These are phyloP conservation scores for Suillus discolor DNA, from an alignment of 768 basidiomycete species.

Conservation along the genomic window DNA sequence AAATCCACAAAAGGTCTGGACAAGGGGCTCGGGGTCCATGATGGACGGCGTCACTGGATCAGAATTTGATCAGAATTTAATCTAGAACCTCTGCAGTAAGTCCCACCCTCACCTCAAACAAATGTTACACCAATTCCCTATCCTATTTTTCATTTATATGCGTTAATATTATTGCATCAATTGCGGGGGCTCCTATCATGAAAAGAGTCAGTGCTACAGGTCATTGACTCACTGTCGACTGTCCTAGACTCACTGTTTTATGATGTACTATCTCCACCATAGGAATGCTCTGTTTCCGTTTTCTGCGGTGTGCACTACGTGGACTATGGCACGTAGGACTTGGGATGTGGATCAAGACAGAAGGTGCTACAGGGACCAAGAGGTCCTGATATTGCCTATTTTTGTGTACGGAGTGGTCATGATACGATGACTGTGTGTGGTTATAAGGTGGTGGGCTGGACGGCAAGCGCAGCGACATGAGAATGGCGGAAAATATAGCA, in stretches of 20 bases:
- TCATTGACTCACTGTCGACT: background rate
- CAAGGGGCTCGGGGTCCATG: too few relatives aligned
- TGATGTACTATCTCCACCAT: constrained; percentile 2
- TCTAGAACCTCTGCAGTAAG: too few relatives aligned
- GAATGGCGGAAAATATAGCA: background rate
- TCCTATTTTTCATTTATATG: background rate
- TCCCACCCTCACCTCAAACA: background rate
- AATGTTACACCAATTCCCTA: background rate
- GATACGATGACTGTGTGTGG: background rate
- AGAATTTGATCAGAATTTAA: too few relatives aligned
- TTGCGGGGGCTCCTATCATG: background rate
- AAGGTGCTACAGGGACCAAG: constrained; percentile 6
- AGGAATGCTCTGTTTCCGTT: constrained; percentile 7
- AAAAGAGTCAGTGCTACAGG: background rate
- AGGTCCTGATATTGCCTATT: background rate
- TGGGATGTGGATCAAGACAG: constrained; percentile 7
- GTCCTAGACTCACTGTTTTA: too few relatives aligned
- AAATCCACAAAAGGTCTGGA: too few relatives aligned
- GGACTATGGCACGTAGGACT: background rate
- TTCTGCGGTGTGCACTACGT: background rate
- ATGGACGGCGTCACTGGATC: background rate
- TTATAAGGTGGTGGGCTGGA: constrained; percentile 10
- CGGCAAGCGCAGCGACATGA: background rate
- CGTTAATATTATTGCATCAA: background rate
- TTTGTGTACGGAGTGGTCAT: background rate